Evolutionary conservation across 306 rosid genomes (phyloP), one percentile per base, ranked within the genome.

Genomic region (Cotoneaster glaucophyllus): DNA sequence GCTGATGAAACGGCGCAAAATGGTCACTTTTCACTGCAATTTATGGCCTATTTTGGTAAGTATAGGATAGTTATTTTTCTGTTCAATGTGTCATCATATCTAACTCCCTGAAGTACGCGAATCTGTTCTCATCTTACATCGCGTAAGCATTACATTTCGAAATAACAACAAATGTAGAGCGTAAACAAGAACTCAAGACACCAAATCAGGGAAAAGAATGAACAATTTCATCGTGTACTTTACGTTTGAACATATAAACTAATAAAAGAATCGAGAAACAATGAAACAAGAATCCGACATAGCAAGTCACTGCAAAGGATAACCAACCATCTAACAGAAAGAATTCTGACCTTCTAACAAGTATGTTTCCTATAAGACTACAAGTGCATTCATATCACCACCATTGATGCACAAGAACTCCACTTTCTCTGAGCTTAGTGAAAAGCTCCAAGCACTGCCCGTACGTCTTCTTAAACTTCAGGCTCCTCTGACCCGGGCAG

Each of bases 401-500:
- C 95, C 90, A 87, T 63, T 87, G 95, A 84, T 87, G 95, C 17
- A 86, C 95, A 81, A 90, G 87, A 86, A 87, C 84, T 63, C 95
- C 92, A 84, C 31, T 57, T 39, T 78, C 80, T 81, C 95, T 80
- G 6, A 90, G 86, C 74, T 75, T 66, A 73, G 78, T 77, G 73
- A 87, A 77, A 70, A 87, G 54, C 57, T 84, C 81, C 84, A 90
- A 25, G 81, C 95, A 90, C 10, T 87, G 75, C 62, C 74, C 64
- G 81, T 82, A 87, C 0, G 84, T 83, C 44, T 76, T 90, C 65
- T 77, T 82, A 56, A 82, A 89, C 83, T 84, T 87, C 6, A 74
- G 43, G 70, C 91, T 87, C 78, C 91, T 77, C 79, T 69, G 78
- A 45, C 95, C 90, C 2, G 84, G 84, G 63, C 89, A 86, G n/a